phyloP scores from a whole-genome alignment of 306 rosid genomes.

The Amphicarpaea edgeworthii region DNA sequence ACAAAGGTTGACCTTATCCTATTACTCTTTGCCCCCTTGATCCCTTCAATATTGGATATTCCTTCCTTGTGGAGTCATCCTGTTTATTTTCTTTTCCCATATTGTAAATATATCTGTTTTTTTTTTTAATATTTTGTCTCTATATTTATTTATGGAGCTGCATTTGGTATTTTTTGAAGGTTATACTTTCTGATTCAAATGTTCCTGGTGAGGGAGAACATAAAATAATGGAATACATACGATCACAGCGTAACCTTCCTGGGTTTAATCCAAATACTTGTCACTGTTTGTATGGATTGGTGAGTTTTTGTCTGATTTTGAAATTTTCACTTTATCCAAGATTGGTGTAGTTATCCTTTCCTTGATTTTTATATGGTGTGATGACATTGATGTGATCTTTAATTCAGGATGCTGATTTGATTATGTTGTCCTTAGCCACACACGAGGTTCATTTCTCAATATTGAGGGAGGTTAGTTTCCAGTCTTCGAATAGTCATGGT shows the following conservation, averaged over 20 bases:
- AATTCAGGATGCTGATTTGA: conserved; percentile 94
- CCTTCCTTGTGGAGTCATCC: conserved; percentile 60
- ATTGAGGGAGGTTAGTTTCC: conserved; percentile 88
- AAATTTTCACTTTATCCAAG: conserved; percentile 9
- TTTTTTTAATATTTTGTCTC: conserved; percentile 66
- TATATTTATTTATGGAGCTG: conserved; percentile 64
- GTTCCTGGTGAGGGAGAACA: conserved; percentile 99
- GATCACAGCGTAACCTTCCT: conserved; percentile 76
- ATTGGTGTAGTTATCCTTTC: conserved; percentile 13
- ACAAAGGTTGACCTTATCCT: conserved; percentile 72
- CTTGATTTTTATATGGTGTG: conserved; percentile 19
- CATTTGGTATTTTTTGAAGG: conserved; percentile 88
- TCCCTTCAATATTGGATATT: conserved; percentile 52
- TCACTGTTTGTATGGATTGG: conserved; percentile 95
- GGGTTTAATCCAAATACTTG: conserved; percentile 91
- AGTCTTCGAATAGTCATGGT: conserved; percentile 34
- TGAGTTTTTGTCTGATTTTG: conserved; percentile 54
- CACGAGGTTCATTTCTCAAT: conserved; percentile 96
- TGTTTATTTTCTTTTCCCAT: conserved; percentile 53
- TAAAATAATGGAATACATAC: conserved; percentile 89
- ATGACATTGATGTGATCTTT: conserved; percentile 38
- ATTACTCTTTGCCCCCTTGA: conserved; percentile 40
- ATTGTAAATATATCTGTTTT: conserved; percentile 24
- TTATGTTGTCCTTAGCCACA: conserved; percentile 93
- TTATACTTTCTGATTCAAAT: conserved; percentile 96